Evolutionary conservation across 495 filamentous ascomycete genomes (phyloP).

Genomic region (Choiromyces venosus): DNA sequence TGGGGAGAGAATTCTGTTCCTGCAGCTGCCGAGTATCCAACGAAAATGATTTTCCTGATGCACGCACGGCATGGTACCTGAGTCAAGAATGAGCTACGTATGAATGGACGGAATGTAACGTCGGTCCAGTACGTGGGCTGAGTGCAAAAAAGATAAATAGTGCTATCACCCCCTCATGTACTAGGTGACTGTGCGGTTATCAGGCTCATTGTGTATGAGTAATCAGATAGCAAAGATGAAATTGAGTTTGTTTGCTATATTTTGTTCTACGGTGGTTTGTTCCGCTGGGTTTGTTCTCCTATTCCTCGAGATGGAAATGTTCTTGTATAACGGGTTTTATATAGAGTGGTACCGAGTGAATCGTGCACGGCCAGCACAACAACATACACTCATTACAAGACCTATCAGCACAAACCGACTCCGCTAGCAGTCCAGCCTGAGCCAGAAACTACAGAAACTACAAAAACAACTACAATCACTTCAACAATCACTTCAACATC

Average conservation of each 20-base stretch:
- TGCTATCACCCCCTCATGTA: neutral
- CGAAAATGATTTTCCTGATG: neutral
- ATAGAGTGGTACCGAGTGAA: neutral
- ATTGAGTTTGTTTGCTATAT: neutral
- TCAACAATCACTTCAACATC: constrained; percentile 11
- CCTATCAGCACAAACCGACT: neutral
- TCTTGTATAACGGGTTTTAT: neutral
- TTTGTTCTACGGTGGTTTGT: neutral
- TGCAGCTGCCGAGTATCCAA: neutral
- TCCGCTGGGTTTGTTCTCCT: neutral
- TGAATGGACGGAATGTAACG: neutral
- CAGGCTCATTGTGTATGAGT: neutral
- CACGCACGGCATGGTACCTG: neutral
- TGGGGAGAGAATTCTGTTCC: neutral
- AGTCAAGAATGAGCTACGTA: neutral
- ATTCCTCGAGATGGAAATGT: neutral
- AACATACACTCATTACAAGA: neutral
- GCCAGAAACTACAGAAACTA: neutral
- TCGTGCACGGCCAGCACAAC: neutral
- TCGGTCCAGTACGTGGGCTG: neutral
- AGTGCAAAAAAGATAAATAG: neutral
- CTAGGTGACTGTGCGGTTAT: neutral
- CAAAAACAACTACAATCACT: constrained; percentile 3
- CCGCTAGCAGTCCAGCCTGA: neutral
- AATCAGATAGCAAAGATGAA: neutral